Evolutionary conservation across 73 alveolate genomes (phyloP).

Genomic region (Paramecium tetraurelia): DNA sequence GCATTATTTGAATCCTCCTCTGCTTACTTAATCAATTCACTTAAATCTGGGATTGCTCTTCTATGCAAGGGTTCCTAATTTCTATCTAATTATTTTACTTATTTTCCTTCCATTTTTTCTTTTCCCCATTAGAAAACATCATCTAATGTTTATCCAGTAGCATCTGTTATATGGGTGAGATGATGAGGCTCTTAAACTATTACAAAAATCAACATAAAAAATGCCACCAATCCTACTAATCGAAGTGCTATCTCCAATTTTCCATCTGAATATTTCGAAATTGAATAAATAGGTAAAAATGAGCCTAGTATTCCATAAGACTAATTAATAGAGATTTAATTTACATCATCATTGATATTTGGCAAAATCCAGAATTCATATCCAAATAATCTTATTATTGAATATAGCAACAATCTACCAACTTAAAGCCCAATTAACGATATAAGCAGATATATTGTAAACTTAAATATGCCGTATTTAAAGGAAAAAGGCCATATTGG

Average conservation of each 20-base stretch:
- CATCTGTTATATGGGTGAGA: neutral
- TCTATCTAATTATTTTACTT: neutral
- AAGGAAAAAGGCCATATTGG: conserved; percentile 39
- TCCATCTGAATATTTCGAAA: neutral
- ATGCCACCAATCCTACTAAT: neutral
- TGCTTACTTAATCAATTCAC: neutral
- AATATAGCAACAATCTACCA: neutral
- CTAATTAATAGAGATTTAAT: neutral
- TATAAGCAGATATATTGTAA: neutral
- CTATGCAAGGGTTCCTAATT: conserved; percentile 25
- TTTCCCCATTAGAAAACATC: neutral
- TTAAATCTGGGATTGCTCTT: conserved; percentile 23
- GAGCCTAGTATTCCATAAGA: conserved; percentile 10
- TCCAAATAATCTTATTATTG: neutral
- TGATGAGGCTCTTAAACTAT: neutral
- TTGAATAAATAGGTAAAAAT: conserved; percentile 3
- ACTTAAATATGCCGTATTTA: neutral
- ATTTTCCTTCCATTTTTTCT: neutral
- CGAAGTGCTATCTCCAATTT: neutral
- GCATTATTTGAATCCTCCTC: neutral
- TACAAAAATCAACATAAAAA: neutral
- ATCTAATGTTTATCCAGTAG: neutral
- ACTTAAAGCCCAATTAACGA: neutral
- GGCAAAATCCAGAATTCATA: conserved; percentile 44
- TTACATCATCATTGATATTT: conserved; percentile 13